A percentile compares a stretch with the other conserved stretches of the same genome.
Evolutionary conservation across 2,329 filamentous ascomycete genomes (phyloP).

Genomic region (Sporothrix pallida): DNA sequence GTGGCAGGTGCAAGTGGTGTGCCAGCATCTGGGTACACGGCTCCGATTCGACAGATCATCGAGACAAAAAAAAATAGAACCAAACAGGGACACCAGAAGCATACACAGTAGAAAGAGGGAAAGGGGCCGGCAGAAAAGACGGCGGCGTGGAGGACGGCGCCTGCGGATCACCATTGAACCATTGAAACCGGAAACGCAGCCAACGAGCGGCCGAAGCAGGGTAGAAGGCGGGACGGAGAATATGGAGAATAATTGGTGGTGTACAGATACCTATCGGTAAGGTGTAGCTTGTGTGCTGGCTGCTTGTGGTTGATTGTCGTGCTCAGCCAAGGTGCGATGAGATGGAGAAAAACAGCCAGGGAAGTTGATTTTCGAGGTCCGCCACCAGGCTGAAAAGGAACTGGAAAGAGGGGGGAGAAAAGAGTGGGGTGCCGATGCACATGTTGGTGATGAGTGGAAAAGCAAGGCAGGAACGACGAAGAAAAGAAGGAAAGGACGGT

Average conservation of each 20-base stretch:
- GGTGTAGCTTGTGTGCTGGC: not conserved
- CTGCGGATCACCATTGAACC: slow-evolving; percentile 19
- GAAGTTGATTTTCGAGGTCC: no score
- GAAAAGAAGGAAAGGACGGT: not conserved
- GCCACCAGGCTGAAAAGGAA: slow-evolving; percentile 6
- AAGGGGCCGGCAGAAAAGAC: not conserved
- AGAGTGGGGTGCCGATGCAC: not conserved
- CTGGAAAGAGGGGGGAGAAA: not conserved
- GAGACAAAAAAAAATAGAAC: not conserved
- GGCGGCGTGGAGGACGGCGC: slow-evolving; percentile 15
- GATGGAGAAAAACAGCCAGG: not conserved
- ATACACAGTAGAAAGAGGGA: not conserved
- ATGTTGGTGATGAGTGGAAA: slow-evolving; percentile 1
- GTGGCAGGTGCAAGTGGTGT: not conserved
- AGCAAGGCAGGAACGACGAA: not conserved
- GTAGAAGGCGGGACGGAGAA: slow-evolving; percentile 4
- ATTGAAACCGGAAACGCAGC: slow-evolving; percentile 12
- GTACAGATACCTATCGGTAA: not conserved
- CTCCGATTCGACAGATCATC: slow-evolving; percentile 3
- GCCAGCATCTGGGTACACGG: not conserved
- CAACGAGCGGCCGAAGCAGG: not conserved
- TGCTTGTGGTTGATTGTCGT: not conserved
- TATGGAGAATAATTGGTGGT: not conserved
- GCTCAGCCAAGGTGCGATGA: slow-evolving; percentile 13
- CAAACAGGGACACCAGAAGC: not conserved